Evolutionary conservation across 148 eudicot species (phyloP).

Genomic region (Amaranthus palmeri): DNA sequence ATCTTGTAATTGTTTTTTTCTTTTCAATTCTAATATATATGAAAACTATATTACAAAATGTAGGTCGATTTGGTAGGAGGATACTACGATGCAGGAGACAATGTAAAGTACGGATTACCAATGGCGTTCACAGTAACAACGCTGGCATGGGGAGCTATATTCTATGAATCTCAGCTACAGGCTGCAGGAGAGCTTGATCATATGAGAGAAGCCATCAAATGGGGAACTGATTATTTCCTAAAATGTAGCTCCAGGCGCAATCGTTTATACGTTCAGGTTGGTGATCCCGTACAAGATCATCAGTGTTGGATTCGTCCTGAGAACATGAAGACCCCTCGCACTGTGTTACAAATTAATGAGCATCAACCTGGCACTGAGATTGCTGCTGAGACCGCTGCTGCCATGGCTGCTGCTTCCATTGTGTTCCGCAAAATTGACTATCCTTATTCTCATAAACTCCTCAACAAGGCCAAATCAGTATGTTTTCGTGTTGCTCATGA

Average conservation of each 20-base stretch:
- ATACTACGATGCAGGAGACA: constrained; percentile 94
- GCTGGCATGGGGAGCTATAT: constrained; percentile 57
- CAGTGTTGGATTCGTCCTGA: constrained; percentile 82
- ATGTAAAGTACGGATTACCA: constrained; percentile 82
- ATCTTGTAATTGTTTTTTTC: neutral
- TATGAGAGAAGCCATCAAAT: constrained; percentile 48
- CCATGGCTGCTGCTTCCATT: constrained; percentile 72
- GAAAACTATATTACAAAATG: neutral
- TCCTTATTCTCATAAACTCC: constrained; percentile 44
- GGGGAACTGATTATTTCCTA: constrained; percentile 86
- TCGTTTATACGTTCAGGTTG: constrained; percentile 70
- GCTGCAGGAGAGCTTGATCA: constrained; percentile 51
- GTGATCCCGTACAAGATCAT: constrained; percentile 61
- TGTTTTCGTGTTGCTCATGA: neutral
- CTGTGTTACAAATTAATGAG: constrained; percentile 44
- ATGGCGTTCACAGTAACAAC: constrained; percentile 91
- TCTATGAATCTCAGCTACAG: constrained; percentile 43
- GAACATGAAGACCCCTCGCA: constrained; percentile 65
- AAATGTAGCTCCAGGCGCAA: constrained; percentile 49
- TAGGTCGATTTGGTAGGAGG: constrained; percentile 93
- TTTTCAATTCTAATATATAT: neutral
- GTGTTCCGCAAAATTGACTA: constrained; percentile 47
- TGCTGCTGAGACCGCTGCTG: constrained; percentile 93
- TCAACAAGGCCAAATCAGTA: constrained; percentile 60
- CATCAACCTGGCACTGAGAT: constrained; percentile 76